Conservation (phyloP, 2,329 filamentous ascomycete genomes). For the Pyrenophora seminiperda region DNA sequence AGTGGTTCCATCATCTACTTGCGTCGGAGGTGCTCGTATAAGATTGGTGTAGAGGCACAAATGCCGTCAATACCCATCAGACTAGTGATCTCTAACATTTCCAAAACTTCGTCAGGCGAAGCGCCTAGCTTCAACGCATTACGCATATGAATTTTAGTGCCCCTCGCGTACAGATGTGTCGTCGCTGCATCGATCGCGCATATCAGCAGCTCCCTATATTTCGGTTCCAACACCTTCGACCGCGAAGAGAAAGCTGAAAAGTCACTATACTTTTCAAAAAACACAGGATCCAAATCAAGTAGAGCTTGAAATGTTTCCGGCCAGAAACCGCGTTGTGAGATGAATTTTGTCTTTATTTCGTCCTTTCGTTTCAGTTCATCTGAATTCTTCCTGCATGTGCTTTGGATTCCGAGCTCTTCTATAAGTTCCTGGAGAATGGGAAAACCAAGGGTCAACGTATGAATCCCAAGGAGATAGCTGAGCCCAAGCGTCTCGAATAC, state of each 20-base stretch:
- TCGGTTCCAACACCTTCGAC: constrained; percentile 54
- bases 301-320: constrained; percentile 54
- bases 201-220: constrained; percentile 56
- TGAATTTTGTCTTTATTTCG: constrained; percentile 51
- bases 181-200: constrained; percentile 56
- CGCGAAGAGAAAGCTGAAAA: constrained; percentile 56
- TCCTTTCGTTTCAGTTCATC: constrained; percentile 34
- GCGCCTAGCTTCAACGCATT: constrained; percentile 56
- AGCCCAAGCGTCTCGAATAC: constrained; percentile 56
- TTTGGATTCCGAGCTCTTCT: constrained; percentile 52
- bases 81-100: constrained; percentile 54
- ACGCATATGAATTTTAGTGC: constrained; percentile 56
- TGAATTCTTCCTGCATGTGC: too few relatives aligned
- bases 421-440: constrained; percentile 55
- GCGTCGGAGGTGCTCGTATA: too few relatives aligned
- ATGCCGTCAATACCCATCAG: constrained; percentile 41
- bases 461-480: constrained; percentile 53
- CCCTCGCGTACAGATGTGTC: constrained; percentile 56
- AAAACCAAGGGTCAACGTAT: constrained; percentile 55
- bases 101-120: constrained; percentile 55
- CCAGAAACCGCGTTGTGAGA: constrained; percentile 55
- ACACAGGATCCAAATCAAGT: constrained; percentile 53
- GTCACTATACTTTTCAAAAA: constrained; percentile 56
- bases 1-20: too few relatives aligned
- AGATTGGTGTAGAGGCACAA: too few relatives aligned